These are phyloP conservation scores for Coelastrella sp. DNA, from an alignment of 139 green algal genomes.

Conservation along the genomic window DNA sequence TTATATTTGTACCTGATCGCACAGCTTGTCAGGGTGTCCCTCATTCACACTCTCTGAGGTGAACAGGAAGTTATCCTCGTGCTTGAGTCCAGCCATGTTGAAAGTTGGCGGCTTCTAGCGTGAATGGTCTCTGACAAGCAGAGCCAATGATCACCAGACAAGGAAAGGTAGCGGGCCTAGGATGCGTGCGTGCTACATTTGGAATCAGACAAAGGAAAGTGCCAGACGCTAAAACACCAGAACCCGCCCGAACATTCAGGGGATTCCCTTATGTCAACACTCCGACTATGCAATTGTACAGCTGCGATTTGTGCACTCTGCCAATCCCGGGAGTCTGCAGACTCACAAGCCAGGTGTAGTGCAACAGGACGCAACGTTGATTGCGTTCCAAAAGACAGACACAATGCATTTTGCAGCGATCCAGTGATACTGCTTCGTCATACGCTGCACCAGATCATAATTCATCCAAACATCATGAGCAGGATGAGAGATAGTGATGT, in stretches of 20 bases:
- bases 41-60: constrained; percentile 96
- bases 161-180: neutral
- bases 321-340: too few species aligned
- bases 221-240: neutral
- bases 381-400: neutral
- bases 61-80: constrained; percentile 90
- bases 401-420: neutral
- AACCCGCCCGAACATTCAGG: neutral
- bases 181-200: neutral
- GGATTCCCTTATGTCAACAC: too few species aligned
- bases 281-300: too few species aligned
- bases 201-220: neutral
- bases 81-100: neutral
- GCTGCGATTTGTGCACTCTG: too few species aligned
- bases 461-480: neutral
- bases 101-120: neutral
- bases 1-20: constrained; percentile 73
- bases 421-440: neutral
- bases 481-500: neutral
- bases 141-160: neutral
- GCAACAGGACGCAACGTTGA: neutral
- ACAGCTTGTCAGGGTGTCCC: constrained; percentile 97
- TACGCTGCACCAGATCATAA: too few species aligned
- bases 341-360: neutral
- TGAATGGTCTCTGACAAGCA: neutral